These are phyloP conservation scores for Conticribra weissflogii DNA, from an alignment of 108 stramenopile species.

Conservation along the genomic window DNA sequence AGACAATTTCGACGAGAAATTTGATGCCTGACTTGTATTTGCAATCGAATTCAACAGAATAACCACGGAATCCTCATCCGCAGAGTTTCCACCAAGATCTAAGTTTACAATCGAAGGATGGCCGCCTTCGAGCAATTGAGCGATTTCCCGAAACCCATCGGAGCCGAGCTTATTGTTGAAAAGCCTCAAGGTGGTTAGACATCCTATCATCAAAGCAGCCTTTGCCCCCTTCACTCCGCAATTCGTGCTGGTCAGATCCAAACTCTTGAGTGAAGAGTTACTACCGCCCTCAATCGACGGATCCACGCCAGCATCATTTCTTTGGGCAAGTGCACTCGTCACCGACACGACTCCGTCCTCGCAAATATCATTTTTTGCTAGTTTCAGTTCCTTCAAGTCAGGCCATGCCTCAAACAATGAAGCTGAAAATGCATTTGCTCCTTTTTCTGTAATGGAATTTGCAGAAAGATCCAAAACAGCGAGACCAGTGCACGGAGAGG, in stretches of 20 bases:
- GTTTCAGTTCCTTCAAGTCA: conserved; percentile 45
- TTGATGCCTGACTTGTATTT: conserved; percentile 11
- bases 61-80: conserved; percentile 57
- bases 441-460: conserved; percentile 45
- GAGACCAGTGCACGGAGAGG: conserved; percentile 27
- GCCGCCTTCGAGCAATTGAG: conserved; percentile 48
- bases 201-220: conserved; percentile 36
- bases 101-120: conserved; percentile 61
- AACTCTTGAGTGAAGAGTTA: conserved; percentile 30
- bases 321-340: conserved; percentile 19
- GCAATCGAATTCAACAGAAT: conserved; percentile 50
- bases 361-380: conserved; percentile 48
- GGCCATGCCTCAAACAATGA: conserved; percentile 36
- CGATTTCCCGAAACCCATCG: conserved; percentile 56
- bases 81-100: conserved; percentile 78
- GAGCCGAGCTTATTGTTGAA: conserved; percentile 72
- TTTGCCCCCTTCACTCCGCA: conserved; percentile 62
- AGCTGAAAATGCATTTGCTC: conserved; percentile 32
- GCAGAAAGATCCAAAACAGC: conserved; percentile 53
- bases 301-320: conserved; percentile 1
- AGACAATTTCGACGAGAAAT: conserved; percentile 26
- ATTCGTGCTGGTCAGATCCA: conserved; percentile 65
- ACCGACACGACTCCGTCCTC: conserved; percentile 39
- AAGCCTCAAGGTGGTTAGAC: conserved; percentile 53
- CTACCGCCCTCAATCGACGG: neutral